Evolutionary conservation across 805 yeast genomes (phyloP), one percentile per base, ranked within the genome.

Genomic region (Cyberlindnera maritima): DNA sequence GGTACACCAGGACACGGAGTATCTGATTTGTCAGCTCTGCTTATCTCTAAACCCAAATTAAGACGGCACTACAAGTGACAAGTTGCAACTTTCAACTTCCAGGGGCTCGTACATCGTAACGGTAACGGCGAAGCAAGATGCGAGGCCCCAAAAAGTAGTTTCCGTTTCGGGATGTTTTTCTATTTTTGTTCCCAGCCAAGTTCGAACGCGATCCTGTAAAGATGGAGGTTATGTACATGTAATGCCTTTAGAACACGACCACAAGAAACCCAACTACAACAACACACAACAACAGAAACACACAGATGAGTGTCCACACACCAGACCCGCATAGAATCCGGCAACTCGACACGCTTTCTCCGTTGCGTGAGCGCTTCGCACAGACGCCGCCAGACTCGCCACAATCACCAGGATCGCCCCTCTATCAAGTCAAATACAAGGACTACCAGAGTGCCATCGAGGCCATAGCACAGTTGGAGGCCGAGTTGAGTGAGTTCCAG

Each of bases 401-500:
- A 14, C 47, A 45, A 15, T 44, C 55, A 2, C 50, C 50, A 7
- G 45, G 29, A 8, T 51, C 57, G 5, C 51, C 55, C 1, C 38
- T 51, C 28, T 47, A 47, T 23, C 55, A 52, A n/a, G 56, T 58
- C 34, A 59, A 55, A 37, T 58, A 60, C 21, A 55, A 56, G 42
- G 60, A 63, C 46, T 61, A 59, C 28, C 52, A 61, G 38, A 55
- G 62, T 39, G 68, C 68, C 1, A 40, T 65, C 9, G 67, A 62
- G 31, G 72, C 72, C 40, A 66, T 73, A 17, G 64, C 62, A 25
- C 69, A 68, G 53, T 62, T 74, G 13, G 75, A 71, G 54, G 52
- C 52, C 7, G 77, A 73, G 52, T 56, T 75, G 17, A 61, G 57
- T 18, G 79, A 74, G 52, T 71, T 74, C 47, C 72, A 71, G 47